Conservation (phyloP, 1,284 basidiomycete species). For the Leccinum ponderosum region DNA sequence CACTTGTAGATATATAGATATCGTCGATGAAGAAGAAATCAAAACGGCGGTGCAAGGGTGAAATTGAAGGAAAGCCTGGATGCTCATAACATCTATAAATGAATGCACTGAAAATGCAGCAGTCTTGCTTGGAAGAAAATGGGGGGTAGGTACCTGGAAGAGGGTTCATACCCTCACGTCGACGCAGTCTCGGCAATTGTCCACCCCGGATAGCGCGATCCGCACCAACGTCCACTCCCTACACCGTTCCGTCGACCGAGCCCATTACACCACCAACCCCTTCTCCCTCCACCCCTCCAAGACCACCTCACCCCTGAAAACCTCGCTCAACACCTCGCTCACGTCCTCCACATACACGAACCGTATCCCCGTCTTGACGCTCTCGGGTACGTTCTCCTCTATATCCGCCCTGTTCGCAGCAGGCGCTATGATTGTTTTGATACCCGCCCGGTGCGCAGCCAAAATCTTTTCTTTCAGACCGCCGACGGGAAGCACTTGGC, state of each 20-base stretch:
- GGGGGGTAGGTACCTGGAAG: neutral
- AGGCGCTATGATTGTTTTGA: constrained; percentile 85
- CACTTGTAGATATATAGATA: neutral
- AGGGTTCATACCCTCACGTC: neutral
- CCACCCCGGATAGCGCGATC: neutral
- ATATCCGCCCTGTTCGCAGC: constrained; percentile 88
- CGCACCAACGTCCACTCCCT: neutral
- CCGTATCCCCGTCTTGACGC: constrained; percentile 90
- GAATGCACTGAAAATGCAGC: neutral
- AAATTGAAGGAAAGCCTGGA: neutral
- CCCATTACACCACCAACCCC: neutral
- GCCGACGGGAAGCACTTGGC: constrained; percentile 91
- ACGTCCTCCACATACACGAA: constrained; percentile 95
- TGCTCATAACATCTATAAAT: neutral
- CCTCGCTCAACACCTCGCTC: constrained; percentile 82
- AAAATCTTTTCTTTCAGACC: constrained; percentile 96
- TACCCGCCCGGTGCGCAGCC: constrained; percentile 91
- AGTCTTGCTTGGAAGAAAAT: neutral
- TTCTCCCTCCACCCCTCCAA: constrained; percentile 67
- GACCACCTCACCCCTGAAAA: constrained; percentile 67
- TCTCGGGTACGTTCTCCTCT: constrained; percentile 93
- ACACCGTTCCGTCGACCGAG: neutral
- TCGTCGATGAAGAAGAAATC: neutral
- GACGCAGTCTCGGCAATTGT: neutral
- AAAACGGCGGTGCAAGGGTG: neutral